Evolutionary conservation across 2,329 filamentous ascomycete genomes (phyloP).

Genomic region (Helotiales sp.): DNA sequence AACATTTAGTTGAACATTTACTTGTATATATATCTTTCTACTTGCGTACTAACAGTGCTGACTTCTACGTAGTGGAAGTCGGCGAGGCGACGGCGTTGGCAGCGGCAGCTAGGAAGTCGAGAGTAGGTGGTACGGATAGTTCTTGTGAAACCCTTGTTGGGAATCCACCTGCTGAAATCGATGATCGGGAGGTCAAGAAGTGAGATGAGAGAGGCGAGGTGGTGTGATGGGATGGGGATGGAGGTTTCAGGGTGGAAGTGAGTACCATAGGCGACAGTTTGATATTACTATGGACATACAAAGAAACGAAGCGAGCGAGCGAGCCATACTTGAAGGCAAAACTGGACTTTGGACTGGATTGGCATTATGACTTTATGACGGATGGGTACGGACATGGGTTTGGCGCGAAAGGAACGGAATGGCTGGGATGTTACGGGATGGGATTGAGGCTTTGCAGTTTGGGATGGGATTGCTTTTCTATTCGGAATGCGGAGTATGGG

Average conservation of each 20-base stretch:
- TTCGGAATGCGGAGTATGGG: too few relatives aligned
- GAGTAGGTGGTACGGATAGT: conserved; percentile 34
- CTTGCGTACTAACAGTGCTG: neutral
- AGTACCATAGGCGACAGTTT: neutral
- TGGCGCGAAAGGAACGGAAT: neutral
- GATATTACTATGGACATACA: neutral
- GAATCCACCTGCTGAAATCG: conserved; percentile 8
- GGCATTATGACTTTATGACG: conserved; percentile 4
- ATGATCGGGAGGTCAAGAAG: conserved; percentile 9
- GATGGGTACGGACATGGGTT: neutral
- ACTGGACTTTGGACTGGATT: neutral
- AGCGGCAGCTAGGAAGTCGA: conserved; percentile 32
- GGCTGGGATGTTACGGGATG: neutral
- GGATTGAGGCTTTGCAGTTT: neutral
- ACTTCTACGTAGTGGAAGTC: conserved; percentile 52
- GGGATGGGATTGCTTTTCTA: neutral
- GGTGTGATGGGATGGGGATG: too few relatives aligned
- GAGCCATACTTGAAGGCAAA: neutral
- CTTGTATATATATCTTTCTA: neutral
- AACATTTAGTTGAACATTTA: neutral
- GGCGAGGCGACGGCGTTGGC: conserved; percentile 59
- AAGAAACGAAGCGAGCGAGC: neutral
- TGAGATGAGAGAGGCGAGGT: neutral
- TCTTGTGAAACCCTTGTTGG: conserved; percentile 6
- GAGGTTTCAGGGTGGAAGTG: neutral